These are phyloP conservation scores for Xylariaceae sp. DNA, from an alignment of 2,329 filamentous ascomycete genomes.

Conservation along the genomic window DNA sequence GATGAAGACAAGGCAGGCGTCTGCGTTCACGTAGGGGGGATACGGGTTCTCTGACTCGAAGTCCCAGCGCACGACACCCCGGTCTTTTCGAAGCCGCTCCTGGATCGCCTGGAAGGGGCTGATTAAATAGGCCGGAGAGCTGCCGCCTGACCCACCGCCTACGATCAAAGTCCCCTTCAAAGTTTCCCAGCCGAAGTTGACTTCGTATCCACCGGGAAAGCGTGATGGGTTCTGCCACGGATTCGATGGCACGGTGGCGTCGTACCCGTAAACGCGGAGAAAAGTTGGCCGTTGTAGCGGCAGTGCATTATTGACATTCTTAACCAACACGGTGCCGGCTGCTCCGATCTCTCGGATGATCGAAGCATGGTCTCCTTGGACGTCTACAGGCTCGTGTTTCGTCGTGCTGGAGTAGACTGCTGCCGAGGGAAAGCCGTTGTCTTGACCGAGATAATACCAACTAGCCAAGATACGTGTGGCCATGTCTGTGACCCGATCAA, in stretches of 20 bases:
- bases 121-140: slow-evolving; percentile 79
- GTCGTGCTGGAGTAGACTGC: slow-evolving; percentile 57
- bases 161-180: slow-evolving; percentile 74
- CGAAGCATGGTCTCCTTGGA: slow-evolving; percentile 39
- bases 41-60: slow-evolving; percentile 41
- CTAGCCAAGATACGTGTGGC: slow-evolving; percentile 79
- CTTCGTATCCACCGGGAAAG: no score
- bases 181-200: background rate
- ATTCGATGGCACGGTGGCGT: slow-evolving; percentile 19
- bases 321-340: slow-evolving; percentile 77
- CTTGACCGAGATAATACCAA: slow-evolving; percentile 85
- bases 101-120: slow-evolving; percentile 66
- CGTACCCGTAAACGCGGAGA: slow-evolving; percentile 21
- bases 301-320: slow-evolving; percentile 57
- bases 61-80: slow-evolving; percentile 11
- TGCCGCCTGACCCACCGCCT: slow-evolving; percentile 85
- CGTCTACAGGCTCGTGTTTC: no score
- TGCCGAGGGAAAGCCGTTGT: slow-evolving; percentile 69
- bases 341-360: slow-evolving; percentile 75
- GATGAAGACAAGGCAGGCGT: slow-evolving; percentile 82
- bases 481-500: slow-evolving; percentile 84
- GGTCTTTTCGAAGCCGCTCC: slow-evolving; percentile 48
- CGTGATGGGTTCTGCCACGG: no score
- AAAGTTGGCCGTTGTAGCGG: slow-evolving; percentile 18
- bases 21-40: slow-evolving; percentile 46